phyloP scores from a whole-genome alignment of 1,284 basidiomycete species.

The Testicularia cyperi region DNA sequence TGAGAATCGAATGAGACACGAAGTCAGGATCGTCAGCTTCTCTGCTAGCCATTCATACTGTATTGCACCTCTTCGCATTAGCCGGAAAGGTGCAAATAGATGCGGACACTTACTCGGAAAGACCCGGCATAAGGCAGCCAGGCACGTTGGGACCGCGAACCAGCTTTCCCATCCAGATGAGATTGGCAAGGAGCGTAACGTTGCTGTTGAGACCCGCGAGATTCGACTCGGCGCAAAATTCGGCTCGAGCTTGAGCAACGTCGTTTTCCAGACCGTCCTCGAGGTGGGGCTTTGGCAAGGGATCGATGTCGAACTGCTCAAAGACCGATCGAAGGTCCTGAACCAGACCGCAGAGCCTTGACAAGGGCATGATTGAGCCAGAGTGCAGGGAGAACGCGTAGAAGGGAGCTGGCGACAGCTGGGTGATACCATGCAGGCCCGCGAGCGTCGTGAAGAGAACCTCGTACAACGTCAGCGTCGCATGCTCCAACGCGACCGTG shows the following conservation, averaged over 20 bases:
- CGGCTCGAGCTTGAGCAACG: background rate
- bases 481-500: slow-evolving; percentile 23
- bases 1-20: background rate
- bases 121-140: slow-evolving; percentile 6
- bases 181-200: slow-evolving; percentile 30
- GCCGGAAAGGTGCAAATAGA: no score
- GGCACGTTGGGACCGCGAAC: slow-evolving; percentile 2
- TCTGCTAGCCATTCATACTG: background rate
- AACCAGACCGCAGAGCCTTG: slow-evolving; percentile 32
- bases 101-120: slow-evolving; percentile 6
- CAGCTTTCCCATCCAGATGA: slow-evolving; percentile 31
- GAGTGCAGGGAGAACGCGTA: slow-evolving; percentile 28
- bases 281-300: background rate
- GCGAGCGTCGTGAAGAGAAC: slow-evolving; percentile 10
- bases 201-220: slow-evolving; percentile 17
- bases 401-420: slow-evolving; percentile 7
- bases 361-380: slow-evolving; percentile 26
- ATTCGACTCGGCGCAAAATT: slow-evolving; percentile 33
- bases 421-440: slow-evolving; percentile 9
- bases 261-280: slow-evolving; percentile 11
- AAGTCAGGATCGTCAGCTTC: background rate
- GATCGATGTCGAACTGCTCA: slow-evolving; percentile 13
- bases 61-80: no score
- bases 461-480: slow-evolving; percentile 24
- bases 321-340: slow-evolving; percentile 21